phyloP scores from a whole-genome alignment of 2,329 filamentous ascomycete species.

The Proliferodiscus dingleyae region DNA sequence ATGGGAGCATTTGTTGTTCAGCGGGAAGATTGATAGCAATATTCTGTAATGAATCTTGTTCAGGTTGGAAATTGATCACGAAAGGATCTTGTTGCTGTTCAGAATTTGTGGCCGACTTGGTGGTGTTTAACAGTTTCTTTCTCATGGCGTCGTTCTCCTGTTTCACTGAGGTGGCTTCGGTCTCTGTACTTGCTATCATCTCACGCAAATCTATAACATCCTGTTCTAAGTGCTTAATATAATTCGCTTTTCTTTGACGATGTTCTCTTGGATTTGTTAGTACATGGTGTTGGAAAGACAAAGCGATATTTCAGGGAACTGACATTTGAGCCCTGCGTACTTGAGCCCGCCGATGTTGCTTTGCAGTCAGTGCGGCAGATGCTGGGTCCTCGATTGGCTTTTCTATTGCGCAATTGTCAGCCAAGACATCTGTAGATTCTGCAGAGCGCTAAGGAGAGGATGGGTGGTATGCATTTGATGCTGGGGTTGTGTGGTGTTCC shows the following conservation, averaged over 20 bases:
- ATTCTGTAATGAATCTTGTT: not conserved
- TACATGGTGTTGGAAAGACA: not conserved
- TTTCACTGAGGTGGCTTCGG: slow-evolving; percentile 12
- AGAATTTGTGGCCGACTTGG: slow-evolving; percentile 5
- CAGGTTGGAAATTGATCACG: not conserved
- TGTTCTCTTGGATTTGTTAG: slow-evolving; percentile 23
- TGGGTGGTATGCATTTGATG: not conserved
- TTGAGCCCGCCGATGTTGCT: slow-evolving; percentile 26
- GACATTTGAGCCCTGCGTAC: slow-evolving; percentile 30
- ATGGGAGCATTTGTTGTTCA: not conserved
- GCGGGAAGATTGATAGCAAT: not conserved
- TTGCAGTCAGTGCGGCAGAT: slow-evolving; percentile 14
- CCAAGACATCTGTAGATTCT: not conserved
- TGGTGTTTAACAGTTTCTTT: slow-evolving; percentile 9
- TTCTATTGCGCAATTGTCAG: slow-evolving; percentile 4
- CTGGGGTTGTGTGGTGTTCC: not conserved
- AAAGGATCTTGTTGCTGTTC: not conserved
- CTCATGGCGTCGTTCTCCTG: slow-evolving; percentile 24
- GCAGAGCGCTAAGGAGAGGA: slow-evolving; percentile 2
- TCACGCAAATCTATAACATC: slow-evolving; percentile 25
- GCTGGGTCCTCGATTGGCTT: slow-evolving; percentile 8
- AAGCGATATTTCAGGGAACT: not conserved
- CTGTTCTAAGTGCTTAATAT: slow-evolving; percentile 28
- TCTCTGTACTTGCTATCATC: slow-evolving; percentile 21
- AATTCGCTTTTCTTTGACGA: slow-evolving; percentile 27